phyloP scores from a whole-genome alignment of 305 asterid species.

The Rubia balearica region DNA sequence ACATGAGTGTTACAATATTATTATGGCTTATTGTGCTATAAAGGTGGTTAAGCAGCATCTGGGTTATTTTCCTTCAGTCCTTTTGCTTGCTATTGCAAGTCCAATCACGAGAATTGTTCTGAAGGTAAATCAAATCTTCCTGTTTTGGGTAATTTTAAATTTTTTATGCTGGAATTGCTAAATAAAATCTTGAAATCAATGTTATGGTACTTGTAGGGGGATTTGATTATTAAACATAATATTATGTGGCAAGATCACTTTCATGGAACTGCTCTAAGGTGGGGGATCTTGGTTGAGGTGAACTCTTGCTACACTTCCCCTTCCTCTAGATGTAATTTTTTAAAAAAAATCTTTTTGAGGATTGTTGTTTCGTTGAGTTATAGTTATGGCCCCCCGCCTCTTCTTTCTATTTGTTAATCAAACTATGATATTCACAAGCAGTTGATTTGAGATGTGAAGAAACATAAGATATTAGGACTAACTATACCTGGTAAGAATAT shows the following conservation, averaged over 20 bases:
- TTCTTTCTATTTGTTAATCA: no score
- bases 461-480: neutral
- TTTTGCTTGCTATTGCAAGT: conserved; percentile 84
- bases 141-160: conserved; percentile 14
- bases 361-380: conserved; percentile 2
- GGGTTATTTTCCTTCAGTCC: conserved; percentile 82
- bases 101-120: conserved; percentile 97
- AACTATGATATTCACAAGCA: neutral
- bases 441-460: neutral
- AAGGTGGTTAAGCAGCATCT: conserved; percentile 83
- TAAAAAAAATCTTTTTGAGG: neutral
- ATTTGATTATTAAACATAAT: conserved; percentile 71
- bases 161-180: conserved; percentile 5
- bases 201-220: conserved; percentile 49
- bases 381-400: neutral
- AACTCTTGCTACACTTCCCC: conserved; percentile 17
- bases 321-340: neutral
- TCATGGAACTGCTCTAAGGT: conserved; percentile 90
- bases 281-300: conserved; percentile 99
- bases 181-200: conserved; percentile 11
- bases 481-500: neutral
- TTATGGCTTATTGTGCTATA: conserved; percentile 26
- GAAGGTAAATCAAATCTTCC: conserved; percentile 53
- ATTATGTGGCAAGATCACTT: conserved; percentile 93
- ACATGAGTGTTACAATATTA: conserved; percentile 14